Conservation (phyloP, 371 early-diverging fungal genomes). For the Nematocida parisii region DNA sequence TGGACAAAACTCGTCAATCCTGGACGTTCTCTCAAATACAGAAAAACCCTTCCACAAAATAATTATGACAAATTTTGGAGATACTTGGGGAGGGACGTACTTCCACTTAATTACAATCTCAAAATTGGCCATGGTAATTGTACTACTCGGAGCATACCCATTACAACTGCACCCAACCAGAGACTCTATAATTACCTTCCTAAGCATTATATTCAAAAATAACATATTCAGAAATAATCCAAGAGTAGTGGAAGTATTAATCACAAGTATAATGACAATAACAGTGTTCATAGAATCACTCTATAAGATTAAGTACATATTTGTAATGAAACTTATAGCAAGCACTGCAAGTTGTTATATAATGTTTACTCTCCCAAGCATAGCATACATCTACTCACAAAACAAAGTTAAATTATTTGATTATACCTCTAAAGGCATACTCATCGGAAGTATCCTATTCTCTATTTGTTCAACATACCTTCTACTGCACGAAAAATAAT, state of each 20-base stretch:
- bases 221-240: not conserved
- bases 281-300: constrained; percentile 26
- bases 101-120: constrained; percentile 37
- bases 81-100: constrained; percentile 5
- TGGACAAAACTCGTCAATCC: constrained; percentile 40
- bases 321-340: constrained; percentile 46
- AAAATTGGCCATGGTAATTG: constrained; percentile 45
- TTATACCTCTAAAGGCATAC: constrained; percentile 2
- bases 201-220: not conserved
- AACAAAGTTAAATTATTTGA: constrained; percentile 21
- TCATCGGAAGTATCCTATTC: constrained; percentile 2
- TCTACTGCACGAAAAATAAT: not conserved
- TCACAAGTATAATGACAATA: constrained; percentile 3
- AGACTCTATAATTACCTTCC: constrained; percentile 46
- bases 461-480: not conserved
- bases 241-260: constrained; percentile 21
- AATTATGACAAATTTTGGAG: constrained; percentile 13
- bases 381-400: constrained; percentile 22
- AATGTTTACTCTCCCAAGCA: constrained; percentile 47
- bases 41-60: constrained; percentile 31
- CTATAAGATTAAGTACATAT: constrained; percentile 3
- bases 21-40: constrained; percentile 47
- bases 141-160: constrained; percentile 45
- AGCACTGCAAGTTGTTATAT: constrained; percentile 48
- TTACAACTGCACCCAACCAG: constrained; percentile 55